Evolutionary conservation across 441 rosid genomes (phyloP), one percentile per base, ranked within the genome.

Genomic region (Erodium moschatum): DNA sequence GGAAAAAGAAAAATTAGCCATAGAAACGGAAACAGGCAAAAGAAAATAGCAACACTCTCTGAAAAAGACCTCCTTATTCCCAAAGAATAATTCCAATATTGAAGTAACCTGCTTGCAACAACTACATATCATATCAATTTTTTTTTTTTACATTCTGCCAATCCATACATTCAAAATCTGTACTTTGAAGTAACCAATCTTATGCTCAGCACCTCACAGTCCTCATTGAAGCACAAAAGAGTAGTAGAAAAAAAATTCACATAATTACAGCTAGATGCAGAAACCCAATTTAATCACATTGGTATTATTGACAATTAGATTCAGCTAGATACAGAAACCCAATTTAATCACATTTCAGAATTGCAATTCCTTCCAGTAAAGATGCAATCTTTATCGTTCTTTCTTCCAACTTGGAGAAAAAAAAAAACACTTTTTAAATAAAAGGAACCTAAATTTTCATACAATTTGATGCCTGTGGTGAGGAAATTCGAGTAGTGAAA

Each of bases 291-390:
- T 4, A 24, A 24, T 21, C 29, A 19, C 24, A 60, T 60, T 60
- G n/a, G 27, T 24, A 24, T 24, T 0, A 38, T 7, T 38, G 21
- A 60, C n/a, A 9, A 60, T 60, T 27, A 60, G 64, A 60, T 60
- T 60, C 64, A 60, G 64, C 16, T 60, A 60, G 64, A 60, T 20
- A 18, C 64, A 60, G 27, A 60, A 50, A 50, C 64, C 29, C 27
- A 60, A 60, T 21, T 20, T 4, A 24, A 24, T 21, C 29, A 19
- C 24, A 60, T 60, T 60, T 60, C 31, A 11, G 31, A 60, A 60
- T 11, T 60, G 64, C 64, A 60, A 20, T 60, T 60, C 64, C 12
- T 10, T 60, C 31, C 64, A 19, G 5, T 60, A 20, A 60, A 60
- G 64, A 60, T 60, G 0, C 31, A 60, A 60, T 20, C 12, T 21